These are phyloP conservation scores for Crithidia thermophila DNA, from an alignment of 208 protist species.

Conservation along the genomic window DNA sequence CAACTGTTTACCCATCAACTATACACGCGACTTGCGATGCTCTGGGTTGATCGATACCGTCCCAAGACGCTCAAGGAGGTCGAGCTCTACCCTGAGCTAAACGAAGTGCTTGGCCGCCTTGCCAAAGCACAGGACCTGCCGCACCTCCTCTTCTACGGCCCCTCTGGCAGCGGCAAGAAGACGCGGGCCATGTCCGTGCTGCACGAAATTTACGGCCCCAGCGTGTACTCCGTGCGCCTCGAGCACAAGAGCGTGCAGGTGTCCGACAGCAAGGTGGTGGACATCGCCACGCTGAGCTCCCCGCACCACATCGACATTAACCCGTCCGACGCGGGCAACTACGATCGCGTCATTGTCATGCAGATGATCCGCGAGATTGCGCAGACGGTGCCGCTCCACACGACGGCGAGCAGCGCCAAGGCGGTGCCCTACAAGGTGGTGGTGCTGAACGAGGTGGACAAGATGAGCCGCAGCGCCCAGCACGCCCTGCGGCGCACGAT, in stretches of 20 bases:
- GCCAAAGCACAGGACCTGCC: constrained; percentile 92
- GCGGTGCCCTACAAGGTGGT: constrained; percentile 94
- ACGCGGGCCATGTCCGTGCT: constrained; percentile 96
- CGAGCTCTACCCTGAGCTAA: constrained; percentile 95
- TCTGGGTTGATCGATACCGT: constrained; percentile 99
- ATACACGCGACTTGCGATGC: constrained; percentile 53
- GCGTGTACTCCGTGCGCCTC: constrained; percentile 86
- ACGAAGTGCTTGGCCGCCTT: constrained; percentile 89
- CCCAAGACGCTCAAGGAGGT: constrained; percentile 96
- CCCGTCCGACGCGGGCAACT: constrained; percentile 97
- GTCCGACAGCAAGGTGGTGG: constrained; percentile 94
- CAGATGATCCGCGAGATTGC: constrained; percentile 99
- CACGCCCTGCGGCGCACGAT: constrained; percentile 99
- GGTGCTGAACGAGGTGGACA: constrained; percentile 98
- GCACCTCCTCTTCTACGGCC: constrained; percentile 98
- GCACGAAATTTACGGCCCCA: constrained; percentile 93
- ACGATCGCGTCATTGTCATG: constrained; percentile 98
- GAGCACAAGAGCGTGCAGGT: constrained; percentile 92
- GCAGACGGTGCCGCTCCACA: constrained; percentile 88
- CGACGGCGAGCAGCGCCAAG: constrained; percentile 20
- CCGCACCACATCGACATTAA: constrained; percentile 99
- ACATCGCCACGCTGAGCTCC: constrained; percentile 96
- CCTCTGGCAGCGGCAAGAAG: constrained; percentile 96
- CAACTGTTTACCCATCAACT: not conserved
- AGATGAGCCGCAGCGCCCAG: constrained; percentile 96